Base-by-base conservation (phyloP, 2,329 filamentous ascomycete species). In the Scolecobasidium constrictum region DNA sequence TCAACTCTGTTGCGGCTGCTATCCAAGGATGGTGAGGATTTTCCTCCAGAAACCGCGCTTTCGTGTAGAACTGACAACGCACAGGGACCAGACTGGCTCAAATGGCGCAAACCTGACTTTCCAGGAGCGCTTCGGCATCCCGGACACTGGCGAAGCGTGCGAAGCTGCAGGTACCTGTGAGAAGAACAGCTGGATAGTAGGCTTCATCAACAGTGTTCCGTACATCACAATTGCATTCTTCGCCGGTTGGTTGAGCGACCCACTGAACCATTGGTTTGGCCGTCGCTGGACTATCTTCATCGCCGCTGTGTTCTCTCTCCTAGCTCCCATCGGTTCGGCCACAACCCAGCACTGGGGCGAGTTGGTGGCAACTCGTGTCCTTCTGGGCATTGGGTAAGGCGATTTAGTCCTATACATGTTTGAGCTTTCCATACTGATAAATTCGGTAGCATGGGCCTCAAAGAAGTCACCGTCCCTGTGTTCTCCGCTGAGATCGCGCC, bases 1-100 rank as follows among this genome's bases (percentile, higher is more conserved):
- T 77, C 17, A 83, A 78, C 57, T 82, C 80, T 34, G 73, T 84
- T 41, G 79, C 77, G 40, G 80, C 80, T 13, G 78, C 78, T n/a
- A 77, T 83, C 7, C 61, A 67, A 45, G 77, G 78, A 18, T 82
- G 77, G 78, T n/a, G n/a, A n/a, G n/a, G n/a, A n/a, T n/a, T n/a
- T n/a, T n/a, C n/a, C n/a, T n/a, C n/a, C n/a, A n/a, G n/a, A n/a
- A n/a, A n/a, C n/a, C n/a, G n/a, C n/a, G n/a, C n/a, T n/a, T n/a
- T n/a, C n/a, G n/a, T n/a, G n/a, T n/a, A n/a, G n/a, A n/a, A n/a
- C n/a, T n/a, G n/a, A n/a, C n/a, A n/a, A n/a, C n/a, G n/a, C n/a
- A n/a, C n/a, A n/a, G n/a, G n/a, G 78, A 82, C 49, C 75, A 81
- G 57, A 81, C 77, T 16, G 77, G 38, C 16, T 41, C 68, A 42